Evolutionary conservation across 805 yeast species (phyloP), one percentile per base, ranked within the genome.

Genomic region (Zygosaccharomyces gambellarensis): DNA sequence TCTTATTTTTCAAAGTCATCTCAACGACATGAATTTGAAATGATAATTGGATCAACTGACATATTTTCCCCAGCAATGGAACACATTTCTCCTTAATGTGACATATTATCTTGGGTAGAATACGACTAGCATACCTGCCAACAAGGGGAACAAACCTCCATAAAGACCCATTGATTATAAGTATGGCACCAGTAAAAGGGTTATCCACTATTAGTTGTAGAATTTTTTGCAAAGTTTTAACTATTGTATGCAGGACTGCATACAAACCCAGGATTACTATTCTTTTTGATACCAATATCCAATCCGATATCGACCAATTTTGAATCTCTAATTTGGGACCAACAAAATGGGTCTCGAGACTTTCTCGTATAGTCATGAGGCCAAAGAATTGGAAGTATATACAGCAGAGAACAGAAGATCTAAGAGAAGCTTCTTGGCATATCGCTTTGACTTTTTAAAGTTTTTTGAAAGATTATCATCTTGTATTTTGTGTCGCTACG

Each of bases 311-410:
- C 3, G 42, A 42, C 55, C 55, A 52, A n/a, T 41, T 28, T 19
- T 49, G 31, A 4, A 58, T 17, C 9, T 55, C 52, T 8, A 43
- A 29, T 2, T 48, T 38, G 1, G 56, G 32, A 0, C 69, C 69
- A 6, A 60, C 36, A 31, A 65, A 42, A 56, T 64, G 61, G 3
- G 62, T 60, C 38, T 54, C 54, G 4, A 58, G 42, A 36, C 52
- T 51, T 12, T 51, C 54, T 14, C 44, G 47, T 34, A 51, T 29
- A 38, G 54, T 45, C 54, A 51, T 51, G 6, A 34, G 21, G 8
- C 22, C 19, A 14, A 14, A 2, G 38, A 9, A 34, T 14, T 7
- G 5, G 11, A 7, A 17, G 17, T 34, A 34, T 14, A 5, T 5
- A 5, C 10, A 34, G 11, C 14, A 21, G 8, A 14, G 4, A 6